Evolutionary conservation across 306 rosid genomes (phyloP).

Genomic region (Coriaria nepalensis): DNA sequence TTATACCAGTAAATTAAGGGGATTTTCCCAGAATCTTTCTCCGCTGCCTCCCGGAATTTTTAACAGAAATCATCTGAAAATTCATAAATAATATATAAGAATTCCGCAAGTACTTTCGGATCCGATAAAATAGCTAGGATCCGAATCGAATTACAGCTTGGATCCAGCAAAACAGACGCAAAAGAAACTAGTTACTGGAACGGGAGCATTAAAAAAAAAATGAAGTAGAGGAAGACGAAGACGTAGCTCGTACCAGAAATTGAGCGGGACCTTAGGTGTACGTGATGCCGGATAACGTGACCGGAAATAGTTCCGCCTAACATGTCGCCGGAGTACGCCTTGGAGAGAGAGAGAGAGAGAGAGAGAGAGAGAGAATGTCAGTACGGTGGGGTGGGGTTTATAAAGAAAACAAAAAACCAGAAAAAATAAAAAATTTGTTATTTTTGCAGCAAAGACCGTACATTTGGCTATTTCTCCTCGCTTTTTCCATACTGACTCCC

Average conservation of each 20-base stretch:
- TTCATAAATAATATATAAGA: background rate
- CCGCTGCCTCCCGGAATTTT: constrained; percentile 3
- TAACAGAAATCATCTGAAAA: constrained; percentile 12
- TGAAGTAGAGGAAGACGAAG: background rate
- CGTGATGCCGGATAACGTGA: background rate
- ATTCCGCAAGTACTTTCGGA: background rate
- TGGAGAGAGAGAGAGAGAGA: background rate
- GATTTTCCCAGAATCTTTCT: constrained; percentile 6
- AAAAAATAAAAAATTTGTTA: constrained; percentile 4
- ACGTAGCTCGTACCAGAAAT: constrained; percentile 1
- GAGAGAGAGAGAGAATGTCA: constrained; percentile 7
- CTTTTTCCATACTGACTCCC: background rate
- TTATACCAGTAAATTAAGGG: background rate
- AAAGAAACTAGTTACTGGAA: background rate
- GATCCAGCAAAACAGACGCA: constrained; percentile 9
- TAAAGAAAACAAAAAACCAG: background rate
- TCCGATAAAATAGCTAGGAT: background rate
- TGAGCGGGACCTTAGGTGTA: constrained; percentile 5
- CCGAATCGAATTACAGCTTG: background rate
- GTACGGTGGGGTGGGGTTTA: constrained; percentile 10
- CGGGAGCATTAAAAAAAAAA: background rate
- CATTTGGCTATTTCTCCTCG: constrained; percentile 6
- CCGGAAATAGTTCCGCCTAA: background rate
- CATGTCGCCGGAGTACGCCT: constrained; percentile 1
- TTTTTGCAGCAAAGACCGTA: constrained; percentile 12